Base-by-base conservation (phyloP, 2,329 filamentous ascomycete genomes). In the Fusarium ambrosium region DNA sequence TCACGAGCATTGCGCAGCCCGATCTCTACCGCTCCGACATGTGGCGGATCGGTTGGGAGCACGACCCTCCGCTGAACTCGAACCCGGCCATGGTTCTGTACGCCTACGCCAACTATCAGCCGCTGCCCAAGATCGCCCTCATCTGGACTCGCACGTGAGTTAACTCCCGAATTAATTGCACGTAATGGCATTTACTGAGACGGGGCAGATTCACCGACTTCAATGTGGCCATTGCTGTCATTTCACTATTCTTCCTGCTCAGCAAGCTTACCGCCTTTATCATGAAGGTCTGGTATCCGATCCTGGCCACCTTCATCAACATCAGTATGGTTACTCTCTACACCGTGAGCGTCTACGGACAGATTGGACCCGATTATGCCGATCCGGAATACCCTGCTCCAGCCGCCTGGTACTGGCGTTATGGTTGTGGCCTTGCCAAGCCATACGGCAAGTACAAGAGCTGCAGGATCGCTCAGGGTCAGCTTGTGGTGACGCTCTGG, bases 71-170 rank as follows among this genome's bases (percentile, higher is more conserved):
- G 70, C 93, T 93, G 86, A 95, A 95, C 83, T 95, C 92, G 71
- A 91, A 91, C 76, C 93, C 94, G 16, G 88, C 85, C 70, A 89
- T 92, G 78, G 85, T 94, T 20, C 82, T 95, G 37, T 95, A 94
- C 82, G 92, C 92, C 37, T 92, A 92, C 79, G 92, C 93, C 62
- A 95, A 95, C 80, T 89, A 94, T 80, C 83, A 86, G 64, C 87
- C 91, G 1, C 84, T 92, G 16, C 90, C 91, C 1, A 86, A 86
- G 37, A 85, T 90, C 11, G 92, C 94, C 2, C 84, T 95, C 64
- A 89, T 95, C 16, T 96, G 94, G 94, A 93, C 92, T 70, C 84
- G 87, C 79, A 89, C 89, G 93, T 95, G 82, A 85, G 93, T 89
- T 45, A 58, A 55, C 24, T 37, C 16, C 62, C 36, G 34, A 29